These are phyloP conservation scores for Chrysanthemum makinoi DNA, from an alignment of 129 eudicot species.

Conservation along the genomic window DNA sequence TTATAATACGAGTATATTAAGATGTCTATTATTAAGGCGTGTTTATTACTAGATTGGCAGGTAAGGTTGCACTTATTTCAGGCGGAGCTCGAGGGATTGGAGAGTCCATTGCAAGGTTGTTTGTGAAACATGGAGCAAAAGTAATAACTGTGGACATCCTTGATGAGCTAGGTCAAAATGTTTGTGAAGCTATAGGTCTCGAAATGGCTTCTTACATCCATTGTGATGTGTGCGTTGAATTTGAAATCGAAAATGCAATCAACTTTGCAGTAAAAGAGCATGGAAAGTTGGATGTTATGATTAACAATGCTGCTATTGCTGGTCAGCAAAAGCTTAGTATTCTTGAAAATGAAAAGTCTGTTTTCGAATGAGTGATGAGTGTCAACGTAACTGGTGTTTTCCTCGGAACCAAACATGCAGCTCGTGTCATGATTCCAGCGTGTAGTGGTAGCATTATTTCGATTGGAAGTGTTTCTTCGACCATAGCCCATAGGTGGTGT, in stretches of 20 bases:
- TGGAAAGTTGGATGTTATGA: conserved; percentile 32
- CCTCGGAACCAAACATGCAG: conserved; percentile 32
- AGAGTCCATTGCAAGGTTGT: conserved; percentile 16
- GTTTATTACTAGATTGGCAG: conserved; percentile 26
- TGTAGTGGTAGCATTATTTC: conserved; percentile 19
- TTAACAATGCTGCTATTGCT: conserved; percentile 26
- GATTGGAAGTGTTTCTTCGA: conserved; percentile 23
- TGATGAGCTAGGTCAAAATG: conserved; percentile 16
- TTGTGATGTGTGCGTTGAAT: conserved; percentile 26
- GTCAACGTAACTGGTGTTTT: conserved; percentile 27
- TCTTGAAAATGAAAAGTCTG: neutral
- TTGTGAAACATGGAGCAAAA: neutral
- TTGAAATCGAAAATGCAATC: conserved; percentile 22
- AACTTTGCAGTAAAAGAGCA: conserved; percentile 10
- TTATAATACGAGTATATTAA: no score
- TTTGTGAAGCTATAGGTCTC: neutral
- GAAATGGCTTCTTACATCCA: conserved; percentile 11
- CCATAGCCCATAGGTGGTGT: neutral
- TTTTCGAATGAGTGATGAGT: conserved; percentile 9
- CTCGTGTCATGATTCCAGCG: conserved; percentile 22
- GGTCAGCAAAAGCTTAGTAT: neutral
- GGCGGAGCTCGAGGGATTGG: conserved; percentile 24
- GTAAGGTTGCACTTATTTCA: conserved; percentile 15
- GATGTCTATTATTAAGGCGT: no score
- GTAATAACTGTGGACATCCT: conserved; percentile 12